A percentile compares a stretch with the other conserved stretches of the same genome.
phyloP scores from a whole-genome alignment of 2,329 filamentous ascomycete genomes.

The Aphanocladium album region DNA sequence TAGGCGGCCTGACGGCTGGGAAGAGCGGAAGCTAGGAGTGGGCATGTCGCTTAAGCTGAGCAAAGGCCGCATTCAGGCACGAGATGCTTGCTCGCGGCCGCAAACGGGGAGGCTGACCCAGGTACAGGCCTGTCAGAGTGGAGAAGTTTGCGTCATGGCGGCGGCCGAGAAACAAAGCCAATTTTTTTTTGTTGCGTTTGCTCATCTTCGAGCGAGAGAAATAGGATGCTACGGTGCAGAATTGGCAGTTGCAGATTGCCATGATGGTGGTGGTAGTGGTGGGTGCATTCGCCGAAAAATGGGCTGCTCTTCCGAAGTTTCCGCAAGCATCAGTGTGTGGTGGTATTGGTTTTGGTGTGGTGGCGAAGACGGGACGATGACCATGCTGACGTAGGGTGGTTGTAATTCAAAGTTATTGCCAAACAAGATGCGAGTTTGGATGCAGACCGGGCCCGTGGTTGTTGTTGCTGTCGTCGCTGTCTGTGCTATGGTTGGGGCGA shows the following conservation, averaged over 20 bases:
- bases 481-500: background rate
- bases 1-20: background rate
- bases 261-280: background rate
- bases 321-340: background rate
- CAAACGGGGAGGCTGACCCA: conserved; percentile 1
- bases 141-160: background rate
- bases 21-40: background rate
- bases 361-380: background rate
- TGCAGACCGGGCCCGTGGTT: background rate
- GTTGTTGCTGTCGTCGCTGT: background rate
- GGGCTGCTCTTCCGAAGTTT: background rate
- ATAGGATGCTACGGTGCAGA: background rate
- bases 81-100: background rate
- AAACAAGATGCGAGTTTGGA: background rate
- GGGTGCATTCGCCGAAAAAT: background rate
- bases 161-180: background rate
- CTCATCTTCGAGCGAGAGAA: background rate
- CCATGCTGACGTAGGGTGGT: background rate
- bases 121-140: background rate
- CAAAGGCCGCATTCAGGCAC: conserved; percentile 7
- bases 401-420: background rate
- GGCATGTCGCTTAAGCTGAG: background rate
- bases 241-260: background rate
- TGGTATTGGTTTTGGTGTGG: background rate
- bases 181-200: background rate